Base-by-base conservation (phyloP, 805 yeast species). In the Lachancea kluyveri region DNA sequence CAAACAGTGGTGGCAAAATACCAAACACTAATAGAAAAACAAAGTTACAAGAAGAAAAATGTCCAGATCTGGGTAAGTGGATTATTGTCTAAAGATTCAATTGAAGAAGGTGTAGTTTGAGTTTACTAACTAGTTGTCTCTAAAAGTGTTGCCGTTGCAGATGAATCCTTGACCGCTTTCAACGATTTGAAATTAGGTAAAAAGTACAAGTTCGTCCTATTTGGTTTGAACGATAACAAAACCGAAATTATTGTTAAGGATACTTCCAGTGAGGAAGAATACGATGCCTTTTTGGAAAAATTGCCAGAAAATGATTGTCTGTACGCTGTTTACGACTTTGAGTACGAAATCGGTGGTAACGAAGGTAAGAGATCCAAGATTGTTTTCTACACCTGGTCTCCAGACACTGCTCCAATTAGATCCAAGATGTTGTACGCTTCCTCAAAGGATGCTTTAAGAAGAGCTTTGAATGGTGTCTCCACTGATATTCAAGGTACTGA, bases 401-500 rank as follows among this genome's bases (percentile, higher is more conserved):
- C 98, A 54, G 98, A 92, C 60, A 85, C 94, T 41, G 96, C 97
- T 34, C 86, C 92, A 41, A 79, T 92, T 54, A 82, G 94, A 71
- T 63, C 87, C 51, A 92, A 92, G 82, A 92, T 92, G 98, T 83
- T 90, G 42, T 90, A 88, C 70, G 97, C 98, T 28, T 77, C 96
- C n/a, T 88, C 97, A 40, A 87, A 87, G 68, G 97, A 88, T 54
- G 95, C 96, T 30, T 75, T 92, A 57, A 90, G 97, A 74, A 86
- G 95, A 68, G 90, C 98, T 36, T 72, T 92, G 58, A 90, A 84
- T 62, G 98, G 98, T 64, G 78, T 92, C 48, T 70, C 96, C 36
- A 64, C 95, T 48, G 98, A 92, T 58, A 72, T 92, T 56, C 98
- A 92, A 71, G 98, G 97, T 59, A 92, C 98, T 38, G 98, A 92